These are phyloP conservation scores for Candida qinlingensis DNA, from an alignment of 805 yeast genomes.

Conservation along the genomic window DNA sequence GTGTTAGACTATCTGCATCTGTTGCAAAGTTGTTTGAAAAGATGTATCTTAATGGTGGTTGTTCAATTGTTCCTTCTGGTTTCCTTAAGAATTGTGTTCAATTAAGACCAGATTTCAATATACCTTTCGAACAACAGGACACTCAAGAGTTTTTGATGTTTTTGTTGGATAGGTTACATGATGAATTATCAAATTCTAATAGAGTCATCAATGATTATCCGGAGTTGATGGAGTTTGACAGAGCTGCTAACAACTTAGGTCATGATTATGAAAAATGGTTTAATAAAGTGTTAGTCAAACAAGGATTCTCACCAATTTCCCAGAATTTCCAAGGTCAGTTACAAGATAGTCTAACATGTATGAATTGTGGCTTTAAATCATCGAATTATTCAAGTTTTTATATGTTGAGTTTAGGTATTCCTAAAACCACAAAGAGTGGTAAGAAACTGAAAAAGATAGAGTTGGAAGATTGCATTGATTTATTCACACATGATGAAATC, in stretches of 20 bases:
- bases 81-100: conserved; percentile 48
- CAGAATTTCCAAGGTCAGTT: conserved; percentile 69
- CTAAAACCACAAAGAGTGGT: conserved; percentile 28
- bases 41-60: conserved; percentile 53
- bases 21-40: conserved; percentile 50
- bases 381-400: conserved; percentile 58
- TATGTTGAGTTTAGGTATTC: conserved; percentile 59
- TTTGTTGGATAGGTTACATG: conserved; percentile 61
- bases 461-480: conserved; percentile 57
- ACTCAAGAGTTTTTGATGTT: conserved; percentile 72
- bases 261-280: conserved; percentile 63
- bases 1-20: conserved; percentile 37
- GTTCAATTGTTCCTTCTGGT: conserved; percentile 58
- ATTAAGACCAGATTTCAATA: conserved; percentile 60
- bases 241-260: conserved; percentile 16
- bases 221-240: conserved; percentile 29
- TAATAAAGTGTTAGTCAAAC: conserved; percentile 42
- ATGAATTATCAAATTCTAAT: conserved; percentile 46
- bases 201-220: conserved; percentile 35
- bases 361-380: conserved; percentile 57
- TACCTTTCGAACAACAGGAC: conserved; percentile 77
- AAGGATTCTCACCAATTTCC: conserved; percentile 64
- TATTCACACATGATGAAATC: conserved; percentile 60
- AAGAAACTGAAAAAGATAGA: conserved; percentile 25
- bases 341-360: conserved; percentile 58